phyloP scores from a whole-genome alignment of 2,329 filamentous ascomycete species.

The Penicillium sp. region DNA sequence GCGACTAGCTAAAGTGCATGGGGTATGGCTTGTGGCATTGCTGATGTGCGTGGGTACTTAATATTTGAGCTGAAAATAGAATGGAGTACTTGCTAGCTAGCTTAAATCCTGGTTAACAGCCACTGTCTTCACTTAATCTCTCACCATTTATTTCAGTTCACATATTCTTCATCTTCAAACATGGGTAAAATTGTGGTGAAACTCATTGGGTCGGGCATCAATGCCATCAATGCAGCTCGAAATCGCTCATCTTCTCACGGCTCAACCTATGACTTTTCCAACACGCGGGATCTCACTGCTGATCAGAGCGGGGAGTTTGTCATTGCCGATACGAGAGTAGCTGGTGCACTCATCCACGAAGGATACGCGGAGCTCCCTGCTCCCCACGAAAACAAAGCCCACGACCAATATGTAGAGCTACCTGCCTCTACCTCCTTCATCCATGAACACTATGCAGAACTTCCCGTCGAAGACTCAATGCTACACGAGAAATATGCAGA shows the following conservation, averaged over 20 bases:
- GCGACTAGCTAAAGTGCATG: no score
- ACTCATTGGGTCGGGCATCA: not conserved
- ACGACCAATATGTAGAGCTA: no score
- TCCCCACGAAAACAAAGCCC: not conserved
- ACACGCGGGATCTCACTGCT: not conserved
- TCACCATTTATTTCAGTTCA: no score
- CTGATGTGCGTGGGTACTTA: no score
- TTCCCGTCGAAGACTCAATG: not conserved
- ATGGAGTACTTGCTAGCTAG: not conserved
- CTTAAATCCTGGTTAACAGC: not conserved
- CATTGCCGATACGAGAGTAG: not conserved
- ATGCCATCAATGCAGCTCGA: not conserved
- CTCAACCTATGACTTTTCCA: not conserved
- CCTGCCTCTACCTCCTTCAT: no score
- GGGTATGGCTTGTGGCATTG: no score
- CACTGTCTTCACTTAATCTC: not conserved
- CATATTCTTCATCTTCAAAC: no score
- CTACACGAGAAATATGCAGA: not conserved
- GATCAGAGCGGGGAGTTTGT: not conserved
- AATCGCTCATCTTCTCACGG: not conserved
- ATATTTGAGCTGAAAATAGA: not conserved
- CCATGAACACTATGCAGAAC: not conserved
- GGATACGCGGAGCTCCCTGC: not conserved
- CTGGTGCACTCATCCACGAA: not conserved
- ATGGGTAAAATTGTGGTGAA: not conserved